A percentile compares a stretch with the other conserved stretches of the same genome.
These are phyloP conservation scores for Prunus davidiana DNA, from an alignment of 306 rosid genomes.

Conservation along the genomic window DNA sequence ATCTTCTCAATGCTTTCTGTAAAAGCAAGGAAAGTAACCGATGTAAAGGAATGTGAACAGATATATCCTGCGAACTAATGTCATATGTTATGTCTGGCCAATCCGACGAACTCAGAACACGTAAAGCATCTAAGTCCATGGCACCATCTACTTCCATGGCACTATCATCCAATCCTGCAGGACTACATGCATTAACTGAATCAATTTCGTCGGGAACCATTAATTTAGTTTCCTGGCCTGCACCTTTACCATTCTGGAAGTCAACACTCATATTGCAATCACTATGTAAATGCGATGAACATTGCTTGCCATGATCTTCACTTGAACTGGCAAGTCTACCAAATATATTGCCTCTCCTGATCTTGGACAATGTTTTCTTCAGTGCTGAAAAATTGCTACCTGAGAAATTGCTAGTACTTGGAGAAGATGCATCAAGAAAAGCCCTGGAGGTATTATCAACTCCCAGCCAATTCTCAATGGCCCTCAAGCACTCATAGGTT, in stretches of 20 bases:
- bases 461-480: conserved; percentile 72
- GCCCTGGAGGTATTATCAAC: conserved; percentile 51
- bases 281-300: conserved; percentile 27
- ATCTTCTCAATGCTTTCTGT: conserved; percentile 65
- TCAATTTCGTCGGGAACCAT: conserved; percentile 38
- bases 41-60: conserved; percentile 85
- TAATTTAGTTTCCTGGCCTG: conserved; percentile 35
- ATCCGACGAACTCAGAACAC: conserved; percentile 58
- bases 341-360: conserved; percentile 60
- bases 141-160: conserved; percentile 63
- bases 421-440: conserved; percentile 35
- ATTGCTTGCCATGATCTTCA: conserved; percentile 49
- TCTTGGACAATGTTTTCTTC: conserved; percentile 59
- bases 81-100: conserved; percentile 87
- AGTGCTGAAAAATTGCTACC: conserved; percentile 56
- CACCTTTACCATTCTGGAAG: conserved; percentile 31
- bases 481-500: conserved; percentile 78
- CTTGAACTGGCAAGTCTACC: conserved; percentile 58
- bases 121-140: conserved; percentile 49
- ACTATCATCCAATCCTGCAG: conserved; percentile 37
- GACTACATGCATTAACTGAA: conserved; percentile 28
- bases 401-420: conserved; percentile 39
- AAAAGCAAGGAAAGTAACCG: conserved; percentile 83
- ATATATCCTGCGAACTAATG: conserved; percentile 83
- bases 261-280: conserved; percentile 27